Conservation (phyloP, 352 stramenopile genomes). For the Phytophthora capsici region DNA sequence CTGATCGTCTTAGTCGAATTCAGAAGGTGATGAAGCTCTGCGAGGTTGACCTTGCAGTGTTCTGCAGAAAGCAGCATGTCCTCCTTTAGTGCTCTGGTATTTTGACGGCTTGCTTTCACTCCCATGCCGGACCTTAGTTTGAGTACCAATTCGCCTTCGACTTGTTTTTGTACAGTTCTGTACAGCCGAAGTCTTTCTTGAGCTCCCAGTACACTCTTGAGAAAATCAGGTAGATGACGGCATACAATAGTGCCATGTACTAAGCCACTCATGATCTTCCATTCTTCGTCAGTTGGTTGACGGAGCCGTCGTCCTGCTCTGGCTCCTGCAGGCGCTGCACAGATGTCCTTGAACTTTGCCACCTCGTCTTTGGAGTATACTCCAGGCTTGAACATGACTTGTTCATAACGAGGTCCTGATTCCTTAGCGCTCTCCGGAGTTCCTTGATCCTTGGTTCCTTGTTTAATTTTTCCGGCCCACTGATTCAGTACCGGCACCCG, state of each 20-base stretch:
- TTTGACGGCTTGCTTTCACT: background rate
- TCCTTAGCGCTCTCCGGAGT: too few relatives aligned
- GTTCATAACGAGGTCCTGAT: too few relatives aligned
- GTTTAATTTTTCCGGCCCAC: too few relatives aligned
- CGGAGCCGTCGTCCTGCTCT: too few relatives aligned
- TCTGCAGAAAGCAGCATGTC: background rate
- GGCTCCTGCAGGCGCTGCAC: too few relatives aligned
- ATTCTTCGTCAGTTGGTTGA: background rate
- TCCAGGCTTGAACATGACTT: too few relatives aligned
- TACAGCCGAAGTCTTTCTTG: background rate
- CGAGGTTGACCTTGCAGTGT: background rate
- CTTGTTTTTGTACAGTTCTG: background rate
- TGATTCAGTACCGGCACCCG: too few relatives aligned
- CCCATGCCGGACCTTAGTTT: background rate
- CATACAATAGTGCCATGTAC: background rate
- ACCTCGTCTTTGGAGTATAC: too few relatives aligned
- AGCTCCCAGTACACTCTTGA: background rate
- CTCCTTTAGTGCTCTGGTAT: background rate
- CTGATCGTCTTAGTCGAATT: conserved; percentile 1
- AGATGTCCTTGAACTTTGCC: too few relatives aligned
- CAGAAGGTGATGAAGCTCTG: background rate
- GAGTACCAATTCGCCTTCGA: conserved; percentile 4
- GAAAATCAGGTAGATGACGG: background rate
- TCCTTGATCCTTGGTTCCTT: too few relatives aligned
- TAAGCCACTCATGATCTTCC: conserved; percentile 4